Percentiles rank a stretch among this genome's conserved stretches.
Evolutionary conservation across 1,284 basidiomycete genomes (phyloP).

Genomic region (Ganoderma sinense): DNA sequence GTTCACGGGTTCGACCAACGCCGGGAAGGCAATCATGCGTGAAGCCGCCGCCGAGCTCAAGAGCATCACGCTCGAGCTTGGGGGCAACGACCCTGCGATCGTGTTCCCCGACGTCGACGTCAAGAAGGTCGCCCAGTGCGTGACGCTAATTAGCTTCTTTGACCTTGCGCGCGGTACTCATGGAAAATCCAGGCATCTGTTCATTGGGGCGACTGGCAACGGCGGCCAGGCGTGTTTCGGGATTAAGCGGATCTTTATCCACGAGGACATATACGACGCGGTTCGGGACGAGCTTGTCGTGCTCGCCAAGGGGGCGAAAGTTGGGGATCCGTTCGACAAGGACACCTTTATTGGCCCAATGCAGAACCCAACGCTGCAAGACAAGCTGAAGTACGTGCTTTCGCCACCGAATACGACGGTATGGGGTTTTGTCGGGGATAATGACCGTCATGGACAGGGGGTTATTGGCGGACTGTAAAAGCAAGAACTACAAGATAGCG

Average conservation of each 20-base stretch:
- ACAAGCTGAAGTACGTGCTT: conserved; percentile 19
- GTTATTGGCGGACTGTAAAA: conserved; percentile 18
- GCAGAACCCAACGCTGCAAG: conserved; percentile 22
- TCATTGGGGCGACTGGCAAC: conserved; percentile 17
- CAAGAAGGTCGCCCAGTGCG: conserved; percentile 24
- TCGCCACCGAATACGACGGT: neutral
- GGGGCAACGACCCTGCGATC: conserved; percentile 31
- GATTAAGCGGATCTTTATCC: conserved; percentile 27
- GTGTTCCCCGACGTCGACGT: conserved; percentile 25
- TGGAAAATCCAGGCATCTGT: conserved; percentile 7
- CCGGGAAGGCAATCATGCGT: conserved; percentile 26
- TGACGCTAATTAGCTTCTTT: neutral
- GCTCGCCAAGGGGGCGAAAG: conserved; percentile 16
- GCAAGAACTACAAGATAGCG: conserved; percentile 22
- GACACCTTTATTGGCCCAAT: conserved; percentile 20
- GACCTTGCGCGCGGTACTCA: neutral
- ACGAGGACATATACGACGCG: conserved; percentile 26
- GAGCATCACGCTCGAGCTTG: conserved; percentile 28
- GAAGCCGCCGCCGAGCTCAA: conserved; percentile 23
- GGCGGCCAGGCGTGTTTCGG: conserved; percentile 26
- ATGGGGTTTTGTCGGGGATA: too few species aligned
- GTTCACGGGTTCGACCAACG: conserved; percentile 24
- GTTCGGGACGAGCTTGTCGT: conserved; percentile 24
- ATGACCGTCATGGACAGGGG: neutral
- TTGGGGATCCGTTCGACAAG: conserved; percentile 23